Percentiles rank a stretch among this genome's conserved stretches.
Evolutionary conservation across 148 eudicot genomes (phyloP).

Genomic region (Rhododendron simsii): DNA sequence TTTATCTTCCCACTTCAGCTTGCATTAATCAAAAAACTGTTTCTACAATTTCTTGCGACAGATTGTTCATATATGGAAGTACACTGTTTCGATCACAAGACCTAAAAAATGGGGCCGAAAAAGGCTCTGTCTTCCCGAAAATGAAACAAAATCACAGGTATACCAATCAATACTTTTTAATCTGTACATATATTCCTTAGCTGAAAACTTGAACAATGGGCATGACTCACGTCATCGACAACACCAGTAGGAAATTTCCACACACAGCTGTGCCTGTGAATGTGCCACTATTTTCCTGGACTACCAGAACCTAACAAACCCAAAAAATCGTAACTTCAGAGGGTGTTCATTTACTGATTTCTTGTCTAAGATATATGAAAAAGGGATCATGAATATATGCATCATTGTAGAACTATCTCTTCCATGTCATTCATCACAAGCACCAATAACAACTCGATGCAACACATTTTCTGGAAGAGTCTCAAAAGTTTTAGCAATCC

Average conservation of each 20-base stretch:
- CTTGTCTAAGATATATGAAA: background rate
- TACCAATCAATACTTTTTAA: too few relatives aligned
- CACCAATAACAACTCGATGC: slow-evolving; percentile 70
- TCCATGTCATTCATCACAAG: slow-evolving; percentile 43
- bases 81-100: too few relatives aligned
- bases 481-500: slow-evolving; percentile 42
- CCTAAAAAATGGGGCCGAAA: too few relatives aligned
- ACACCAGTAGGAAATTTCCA: slow-evolving; percentile 71
- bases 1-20: background rate
- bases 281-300: background rate
- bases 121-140: too few relatives aligned
- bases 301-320: background rate
- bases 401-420: slow-evolving; percentile 34
- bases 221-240: slow-evolving; percentile 25
- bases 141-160: too few relatives aligned
- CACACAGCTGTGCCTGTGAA: slow-evolving; percentile 32
- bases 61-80: too few relatives aligned
- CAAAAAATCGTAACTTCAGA: background rate
- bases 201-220: too few relatives aligned
- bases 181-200: too few relatives aligned
- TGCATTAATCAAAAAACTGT: background rate
- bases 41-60: background rate
- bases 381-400: background rate
- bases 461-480: slow-evolving; percentile 53
- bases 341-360: background rate